Conservation (phyloP, 2,329 filamentous ascomycete genomes). For the Diaporthe ampelina region DNA sequence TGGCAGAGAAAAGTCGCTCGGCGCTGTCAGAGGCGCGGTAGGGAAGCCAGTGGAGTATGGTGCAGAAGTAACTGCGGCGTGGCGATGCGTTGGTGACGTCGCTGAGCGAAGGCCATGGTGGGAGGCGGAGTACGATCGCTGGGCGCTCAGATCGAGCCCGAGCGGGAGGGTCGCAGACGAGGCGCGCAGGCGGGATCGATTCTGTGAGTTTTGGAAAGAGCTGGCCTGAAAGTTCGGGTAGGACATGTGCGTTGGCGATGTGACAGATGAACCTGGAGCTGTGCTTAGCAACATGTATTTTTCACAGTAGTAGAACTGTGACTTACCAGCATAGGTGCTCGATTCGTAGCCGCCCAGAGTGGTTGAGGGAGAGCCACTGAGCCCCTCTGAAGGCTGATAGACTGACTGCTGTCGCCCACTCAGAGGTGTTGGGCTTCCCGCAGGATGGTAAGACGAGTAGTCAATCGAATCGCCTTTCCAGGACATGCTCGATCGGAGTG, state of each 20-base stretch:
- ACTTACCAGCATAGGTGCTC: slow-evolving; percentile 66
- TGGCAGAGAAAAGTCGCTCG: slow-evolving; percentile 65
- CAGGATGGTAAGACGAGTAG: slow-evolving; percentile 65
- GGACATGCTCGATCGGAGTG: slow-evolving; percentile 71
- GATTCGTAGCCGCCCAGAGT: slow-evolving; percentile 64
- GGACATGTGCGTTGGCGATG: slow-evolving; percentile 64
- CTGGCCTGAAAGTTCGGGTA: slow-evolving; percentile 61
- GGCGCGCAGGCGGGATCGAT: slow-evolving; percentile 63
- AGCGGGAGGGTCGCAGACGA: slow-evolving; percentile 62
- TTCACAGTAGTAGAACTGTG: no score
- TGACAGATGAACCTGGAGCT: slow-evolving; percentile 59
- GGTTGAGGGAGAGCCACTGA: slow-evolving; percentile 54
- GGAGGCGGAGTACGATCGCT: slow-evolving; percentile 54
- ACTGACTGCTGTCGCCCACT: slow-evolving; percentile 62
- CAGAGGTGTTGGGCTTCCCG: slow-evolving; percentile 59
- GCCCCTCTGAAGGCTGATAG: slow-evolving; percentile 63
- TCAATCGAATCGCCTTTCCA: slow-evolving; percentile 74
- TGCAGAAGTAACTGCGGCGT: slow-evolving; percentile 53
- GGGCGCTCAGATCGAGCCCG: slow-evolving; percentile 60
- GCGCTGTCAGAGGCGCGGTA: slow-evolving; percentile 67
- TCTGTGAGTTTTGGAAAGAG: slow-evolving; percentile 59
- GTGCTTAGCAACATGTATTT: slow-evolving; percentile 36
- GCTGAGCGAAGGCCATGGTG: slow-evolving; percentile 46
- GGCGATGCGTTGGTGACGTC: slow-evolving; percentile 55
- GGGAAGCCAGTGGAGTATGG: slow-evolving; percentile 65